Evolutionary conservation across 768 basidiomycete genomes (phyloP).

Genomic region (Lactarius trivialis): DNA sequence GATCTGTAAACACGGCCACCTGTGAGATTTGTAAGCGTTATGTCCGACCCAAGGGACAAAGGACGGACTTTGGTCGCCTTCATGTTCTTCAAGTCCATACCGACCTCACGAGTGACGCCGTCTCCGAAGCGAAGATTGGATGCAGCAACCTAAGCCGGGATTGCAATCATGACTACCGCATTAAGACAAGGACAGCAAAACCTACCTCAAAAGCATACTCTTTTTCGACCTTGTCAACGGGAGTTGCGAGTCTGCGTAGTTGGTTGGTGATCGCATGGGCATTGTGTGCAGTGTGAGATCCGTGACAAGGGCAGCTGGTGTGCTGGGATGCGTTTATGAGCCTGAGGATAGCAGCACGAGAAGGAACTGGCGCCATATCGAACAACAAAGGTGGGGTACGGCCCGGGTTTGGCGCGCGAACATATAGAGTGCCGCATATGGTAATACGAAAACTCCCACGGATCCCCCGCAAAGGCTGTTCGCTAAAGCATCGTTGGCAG

Average conservation of each 20-base stretch:
- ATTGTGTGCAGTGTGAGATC: slow-evolving; percentile 43
- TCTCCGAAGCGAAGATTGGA: slow-evolving; percentile 86
- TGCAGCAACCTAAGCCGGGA: slow-evolving; percentile 58
- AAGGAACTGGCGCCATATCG: slow-evolving; percentile 33
- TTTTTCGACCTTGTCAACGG: slow-evolving; percentile 63
- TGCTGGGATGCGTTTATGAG: slow-evolving; percentile 74
- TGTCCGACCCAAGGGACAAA: neutral
- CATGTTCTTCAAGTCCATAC: slow-evolving; percentile 93
- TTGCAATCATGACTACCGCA: neutral
- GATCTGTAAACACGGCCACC: slow-evolving; percentile 94
- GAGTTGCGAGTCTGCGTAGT: slow-evolving; percentile 70
- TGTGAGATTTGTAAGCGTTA: slow-evolving; percentile 29
- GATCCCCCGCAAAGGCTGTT: neutral
- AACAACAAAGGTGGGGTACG: neutral
- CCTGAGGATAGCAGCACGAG: slow-evolving; percentile 58
- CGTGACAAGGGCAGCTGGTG: slow-evolving; percentile 74
- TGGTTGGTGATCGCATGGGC: slow-evolving; percentile 46
- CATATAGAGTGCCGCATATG: neutral
- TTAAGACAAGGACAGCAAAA: neutral
- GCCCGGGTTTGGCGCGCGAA: neutral
- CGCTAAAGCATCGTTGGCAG: neutral
- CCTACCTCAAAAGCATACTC: slow-evolving; percentile 89
- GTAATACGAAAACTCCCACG: neutral
- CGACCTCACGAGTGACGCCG: slow-evolving; percentile 84
- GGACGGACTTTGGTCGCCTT: slow-evolving; percentile 70